Evolutionary conservation across 2,329 filamentous ascomycete genomes (phyloP), one percentile per base, ranked within the genome.

Genomic region (Monosporascus sp.): DNA sequence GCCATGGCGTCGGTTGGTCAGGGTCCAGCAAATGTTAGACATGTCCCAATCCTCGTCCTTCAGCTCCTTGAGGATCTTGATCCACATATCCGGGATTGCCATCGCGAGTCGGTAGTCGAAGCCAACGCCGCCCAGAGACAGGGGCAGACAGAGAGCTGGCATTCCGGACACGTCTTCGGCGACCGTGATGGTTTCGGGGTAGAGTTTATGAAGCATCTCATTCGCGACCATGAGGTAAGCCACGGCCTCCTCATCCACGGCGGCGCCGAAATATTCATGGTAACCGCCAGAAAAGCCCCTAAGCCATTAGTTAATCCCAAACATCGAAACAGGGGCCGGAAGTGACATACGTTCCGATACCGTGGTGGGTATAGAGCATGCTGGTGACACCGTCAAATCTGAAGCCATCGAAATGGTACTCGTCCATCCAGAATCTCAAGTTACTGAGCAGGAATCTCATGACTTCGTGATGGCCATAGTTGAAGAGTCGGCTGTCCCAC

Each of bases 1-100:
- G 47, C 92, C 93, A 65, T 97, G 90, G 27, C 94, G 86, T 53
- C 94, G 83, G 73, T 99, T 97, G 22, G 89, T 96, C 54, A 99
- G 75, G 1, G 91, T 97, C 74, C 87, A 92, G 69, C 85, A 86
- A 50, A 99, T 88, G 61, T 81, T 86, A 53, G 82, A 85, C 72
- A 99, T 88, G 64, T 97, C 89, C 94, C 94, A 99, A 9, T 96
- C 82, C 57, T 90, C 81, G 65, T 99, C 94, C 66, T 88, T 81
- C 70, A 90, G 85, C 74, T 99, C 94, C 72, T 99, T 99, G 57
- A 97, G 73, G 67, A 95, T 90, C 75, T 99, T 99, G 79, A 99
- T 99, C 85, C 95, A 99, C 84, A 99, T 89, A 70, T 99, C 94
- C 4, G 94, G 94, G 57, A 99, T 86, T 5, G 94, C 94, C 94